Base-by-base conservation (phyloP, 176 grass and related monocot species). In the Aegilops umbellulata region DNA sequence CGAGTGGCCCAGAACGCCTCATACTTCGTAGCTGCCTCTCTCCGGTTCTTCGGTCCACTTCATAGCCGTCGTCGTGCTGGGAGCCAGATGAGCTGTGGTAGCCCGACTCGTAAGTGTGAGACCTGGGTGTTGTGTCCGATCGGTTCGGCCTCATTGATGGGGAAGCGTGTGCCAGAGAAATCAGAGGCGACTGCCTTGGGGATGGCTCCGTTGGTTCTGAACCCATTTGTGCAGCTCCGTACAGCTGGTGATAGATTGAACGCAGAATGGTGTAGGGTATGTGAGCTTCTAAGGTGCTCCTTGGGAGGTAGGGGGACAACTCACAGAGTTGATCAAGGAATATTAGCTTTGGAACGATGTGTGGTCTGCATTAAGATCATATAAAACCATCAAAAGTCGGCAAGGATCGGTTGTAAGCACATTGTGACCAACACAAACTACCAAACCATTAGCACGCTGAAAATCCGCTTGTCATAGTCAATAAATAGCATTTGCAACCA, bases 241-340 rank as follows among this genome's bases (percentile, higher is more conserved):
- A 95, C 26, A 89, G 85, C 81, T 95, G 96, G 46, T 93, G 83
- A 76, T 95, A 94, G 81, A 98, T 89, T 58, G 96, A 98, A 61
- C 96, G 92, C 35, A 98, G 85, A 82, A 98, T 95, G 16, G 96
- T 91, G 29, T 98, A 98, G 10, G 96, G 96, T 81, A 95, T 89
- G 84, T 98, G 96, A 69, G 88, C 88, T 89, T 98, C 96, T 85
- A 98, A 87, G 47, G 93, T 98, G 90, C 96, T 98, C 91, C 93
- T 93, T 69, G 91, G 96, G 32, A 98, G 88, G 82, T 98, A 95
- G 1, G 91, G 92, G 15, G 96, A 95, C 72, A 98, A 39, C 77
- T 98, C 92, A 7, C 93, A 95, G 24, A 98, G 92, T 66, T 94
- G 93, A 72, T 98, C 94, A 26, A 95, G 90, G 87, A 98, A 98